Base-by-base conservation (phyloP, 2,329 filamentous ascomycete genomes). In the Domatiomyces catenatus region DNA sequence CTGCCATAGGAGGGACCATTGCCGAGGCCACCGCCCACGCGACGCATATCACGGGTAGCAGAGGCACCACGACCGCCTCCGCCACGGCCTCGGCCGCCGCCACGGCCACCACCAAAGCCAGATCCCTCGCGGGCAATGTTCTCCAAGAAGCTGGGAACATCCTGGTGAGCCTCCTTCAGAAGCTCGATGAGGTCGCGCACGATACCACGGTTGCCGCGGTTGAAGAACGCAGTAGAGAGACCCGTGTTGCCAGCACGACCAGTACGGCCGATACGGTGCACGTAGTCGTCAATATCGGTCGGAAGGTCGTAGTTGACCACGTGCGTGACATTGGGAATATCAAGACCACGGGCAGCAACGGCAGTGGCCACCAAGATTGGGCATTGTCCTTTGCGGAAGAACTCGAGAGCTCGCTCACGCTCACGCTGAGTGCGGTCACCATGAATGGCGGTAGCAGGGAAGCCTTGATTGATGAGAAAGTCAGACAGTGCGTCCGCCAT, bases 241-340 rank as follows among this genome's bases (percentile, higher is more conserved):
- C 92, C 92, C 63, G 90, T 96, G 77, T 98, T 98, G 69, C 92
- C 92, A 59, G 92, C 92, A 87, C 92, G 92, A 66, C 92, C 92
- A 58, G 92, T 98, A 90, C 92, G 92, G 83, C 92, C 92, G 64
- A 98, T 98, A 69, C 92, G 86, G 72, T 98, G 92, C 52, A 98
- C 92, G 62, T 98, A 98, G 71, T 96, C 92, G 63, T 96, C 92
- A 63, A 96, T 94, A 64, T 96, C 92, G 51, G 89, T 95, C 47
- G 92, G 92, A n/a, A 98, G 79, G 69, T 98, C 92, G 69, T 98
- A 98, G 76, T 98, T 98, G 77, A 98, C 81, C 47, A 98, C 92
- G 71, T 98, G 92, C 44, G 81, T 90, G 55, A 98, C 92, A 59
- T 95, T 94, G 10, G 90, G 88, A 43, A 98, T 95, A 75, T 96